A percentile compares a stretch with the other conserved stretches of the same genome.
phyloP scores from a whole-genome alignment of 2,329 filamentous ascomycete genomes.

The Endothia cerciana region DNA sequence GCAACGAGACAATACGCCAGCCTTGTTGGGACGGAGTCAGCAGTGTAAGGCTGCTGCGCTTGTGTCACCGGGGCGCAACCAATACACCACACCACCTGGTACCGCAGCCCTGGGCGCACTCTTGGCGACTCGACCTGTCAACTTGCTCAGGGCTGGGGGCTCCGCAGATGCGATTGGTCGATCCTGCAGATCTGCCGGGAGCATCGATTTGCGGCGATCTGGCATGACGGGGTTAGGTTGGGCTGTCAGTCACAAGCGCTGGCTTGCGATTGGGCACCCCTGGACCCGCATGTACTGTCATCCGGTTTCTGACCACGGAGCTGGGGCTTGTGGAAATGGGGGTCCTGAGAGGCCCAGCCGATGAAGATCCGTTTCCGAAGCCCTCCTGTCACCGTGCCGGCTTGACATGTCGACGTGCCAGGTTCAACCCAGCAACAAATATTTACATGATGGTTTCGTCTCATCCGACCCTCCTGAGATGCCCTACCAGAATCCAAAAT shows the following conservation, averaged over 20 bases:
- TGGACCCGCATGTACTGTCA: slow-evolving; percentile 29
- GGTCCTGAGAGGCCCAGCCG: slow-evolving; percentile 12
- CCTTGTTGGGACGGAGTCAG: background rate
- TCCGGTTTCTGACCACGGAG: slow-evolving; percentile 29
- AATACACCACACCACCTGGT: slow-evolving; percentile 9
- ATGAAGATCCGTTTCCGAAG: slow-evolving; percentile 29
- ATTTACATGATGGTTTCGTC: slow-evolving; percentile 21
- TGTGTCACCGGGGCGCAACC: slow-evolving; percentile 8
- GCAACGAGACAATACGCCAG: background rate
- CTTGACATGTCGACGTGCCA: slow-evolving; percentile 13
- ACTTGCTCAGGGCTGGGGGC: slow-evolving; percentile 16
- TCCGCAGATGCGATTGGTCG: slow-evolving; percentile 28
- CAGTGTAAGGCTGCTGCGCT: slow-evolving; percentile 6
- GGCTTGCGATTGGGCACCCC: slow-evolving; percentile 28
- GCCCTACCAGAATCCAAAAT: slow-evolving; percentile 17
- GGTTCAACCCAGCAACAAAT: slow-evolving; percentile 8
- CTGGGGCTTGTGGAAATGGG: slow-evolving; percentile 9
- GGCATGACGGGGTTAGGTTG: slow-evolving; percentile 27
- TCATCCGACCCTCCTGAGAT: slow-evolving; percentile 17
- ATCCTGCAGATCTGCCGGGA: slow-evolving; percentile 30
- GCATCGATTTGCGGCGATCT: slow-evolving; percentile 29
- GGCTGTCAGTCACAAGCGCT: slow-evolving; percentile 29
- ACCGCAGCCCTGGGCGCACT: slow-evolving; percentile 3
- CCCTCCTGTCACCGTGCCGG: slow-evolving; percentile 26
- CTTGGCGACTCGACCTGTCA: slow-evolving; percentile 21